Evolutionary conservation across 2,329 filamentous ascomycete genomes (phyloP).

Genomic region (Paecilomyces fulvus): DNA sequence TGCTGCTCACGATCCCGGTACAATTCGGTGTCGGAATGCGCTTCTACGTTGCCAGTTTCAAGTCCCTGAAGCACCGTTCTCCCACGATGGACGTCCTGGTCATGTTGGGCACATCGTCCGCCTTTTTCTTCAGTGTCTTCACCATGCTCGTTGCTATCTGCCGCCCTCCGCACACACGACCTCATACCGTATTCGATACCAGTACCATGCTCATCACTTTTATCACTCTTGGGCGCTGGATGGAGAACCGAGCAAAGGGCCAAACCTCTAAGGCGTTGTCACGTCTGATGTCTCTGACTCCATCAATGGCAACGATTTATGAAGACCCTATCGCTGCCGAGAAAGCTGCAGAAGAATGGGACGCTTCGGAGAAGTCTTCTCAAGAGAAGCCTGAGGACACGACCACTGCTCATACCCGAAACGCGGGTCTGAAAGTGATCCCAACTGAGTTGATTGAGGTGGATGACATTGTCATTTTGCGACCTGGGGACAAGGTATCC

Average conservation of each 20-base stretch:
- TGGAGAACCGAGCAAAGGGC: constrained; percentile 92
- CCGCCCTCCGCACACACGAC: constrained; percentile 66
- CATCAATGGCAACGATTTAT: constrained; percentile 96
- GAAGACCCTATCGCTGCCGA: constrained; percentile 87
- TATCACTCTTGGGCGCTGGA: constrained; percentile 78
- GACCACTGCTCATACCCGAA: constrained; percentile 8
- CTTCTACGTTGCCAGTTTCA: constrained; percentile 90
- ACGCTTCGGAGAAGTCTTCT: constrained; percentile 7
- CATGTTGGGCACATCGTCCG: constrained; percentile 84
- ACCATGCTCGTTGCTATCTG: constrained; percentile 77
- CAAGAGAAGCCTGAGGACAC: constrained; percentile 2
- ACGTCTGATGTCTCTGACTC: constrained; percentile 86
- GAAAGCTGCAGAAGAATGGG: constrained; percentile 78
- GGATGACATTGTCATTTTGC: constrained; percentile 84
- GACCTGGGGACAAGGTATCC: constrained; percentile 92
- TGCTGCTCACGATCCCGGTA: constrained; percentile 78
- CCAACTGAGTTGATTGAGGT: constrained; percentile 92
- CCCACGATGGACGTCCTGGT: constrained; percentile 98
- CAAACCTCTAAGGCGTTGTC: constrained; percentile 93
- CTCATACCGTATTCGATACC: constrained; percentile 89
- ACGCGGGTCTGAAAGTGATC: constrained; percentile 74
- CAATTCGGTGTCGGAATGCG: constrained; percentile 94
- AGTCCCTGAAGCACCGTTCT: constrained; percentile 79
- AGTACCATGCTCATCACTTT: constrained; percentile 98
- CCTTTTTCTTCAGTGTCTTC: constrained; percentile 89